Evolutionary conservation across 495 filamentous ascomycete genomes (phyloP).

Genomic region (Chaetomium cochliodes): DNA sequence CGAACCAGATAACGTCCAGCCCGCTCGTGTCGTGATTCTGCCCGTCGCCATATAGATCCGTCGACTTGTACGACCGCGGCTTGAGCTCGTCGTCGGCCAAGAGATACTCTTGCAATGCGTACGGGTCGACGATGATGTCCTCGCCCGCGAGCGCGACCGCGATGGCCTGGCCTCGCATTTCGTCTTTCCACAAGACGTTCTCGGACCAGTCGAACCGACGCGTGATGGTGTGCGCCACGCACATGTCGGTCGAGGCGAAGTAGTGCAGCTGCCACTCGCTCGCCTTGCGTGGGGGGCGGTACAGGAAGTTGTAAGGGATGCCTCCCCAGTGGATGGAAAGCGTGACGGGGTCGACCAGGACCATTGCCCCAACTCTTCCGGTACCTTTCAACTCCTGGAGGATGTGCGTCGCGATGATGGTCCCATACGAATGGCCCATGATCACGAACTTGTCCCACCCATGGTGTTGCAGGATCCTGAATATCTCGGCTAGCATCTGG

Average conservation of each 20-base stretch:
- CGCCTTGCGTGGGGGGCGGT: too few species aligned
- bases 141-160: background rate
- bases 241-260: background rate
- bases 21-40: too few species aligned
- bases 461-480: background rate
- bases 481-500: background rate
- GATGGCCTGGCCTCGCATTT: background rate
- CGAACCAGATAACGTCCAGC: too few species aligned
- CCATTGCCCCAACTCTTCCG: background rate
- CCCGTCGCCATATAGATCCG: too few species aligned
- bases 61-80: background rate
- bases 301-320: too few species aligned
- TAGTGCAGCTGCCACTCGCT: slow-evolving; percentile 1
- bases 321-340: too few species aligned
- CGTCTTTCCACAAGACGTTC: background rate
- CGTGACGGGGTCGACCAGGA: background rate
- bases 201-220: slow-evolving; percentile 1
- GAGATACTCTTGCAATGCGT: background rate
- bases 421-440: background rate
- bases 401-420: background rate
- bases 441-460: background rate
- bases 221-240: background rate
- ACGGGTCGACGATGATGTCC: background rate
- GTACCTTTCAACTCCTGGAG: background rate
- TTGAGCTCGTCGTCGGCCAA: background rate